phyloP scores from a whole-genome alignment of 225 moss, liverwort and hornwort species.

The Anthoceros angustus region DNA sequence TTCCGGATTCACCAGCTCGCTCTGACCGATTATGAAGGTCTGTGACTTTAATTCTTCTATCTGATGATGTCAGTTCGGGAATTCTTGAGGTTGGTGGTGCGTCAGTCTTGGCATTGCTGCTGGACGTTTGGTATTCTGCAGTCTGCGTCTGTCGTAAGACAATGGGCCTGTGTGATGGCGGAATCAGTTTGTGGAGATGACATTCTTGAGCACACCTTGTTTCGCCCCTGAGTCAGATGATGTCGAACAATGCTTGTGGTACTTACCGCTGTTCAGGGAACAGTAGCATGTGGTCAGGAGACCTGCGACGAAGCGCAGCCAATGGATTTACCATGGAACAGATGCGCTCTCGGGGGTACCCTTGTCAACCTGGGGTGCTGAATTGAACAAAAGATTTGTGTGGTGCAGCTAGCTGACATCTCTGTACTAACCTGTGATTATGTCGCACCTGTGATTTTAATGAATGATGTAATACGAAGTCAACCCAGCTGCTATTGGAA shows the following conservation, averaged over 20 bases:
- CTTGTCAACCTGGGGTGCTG: not conserved
- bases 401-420: too few relatives aligned
- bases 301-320: not conserved
- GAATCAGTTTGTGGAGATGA: not conserved
- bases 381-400: not conserved
- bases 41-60: not conserved
- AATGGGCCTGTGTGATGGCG: too few relatives aligned
- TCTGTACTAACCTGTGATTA: too few relatives aligned
- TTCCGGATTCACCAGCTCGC: constrained; percentile 78
- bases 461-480: too few relatives aligned
- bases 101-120: not conserved
- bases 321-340: not conserved
- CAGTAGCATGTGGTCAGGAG: not conserved
- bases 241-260: not conserved
- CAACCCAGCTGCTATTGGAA: not conserved
- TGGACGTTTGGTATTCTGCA: not conserved
- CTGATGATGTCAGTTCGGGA: not conserved
- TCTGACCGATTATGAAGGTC: constrained; percentile 73
- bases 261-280: constrained; percentile 1
- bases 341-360: not conserved
- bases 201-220: not conserved
- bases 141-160: too few relatives aligned
- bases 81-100: not conserved
- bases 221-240: not conserved
- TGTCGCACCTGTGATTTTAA: too few relatives aligned